These are phyloP conservation scores for Aegilops speltoides DNA, from an alignment of 176 grass and related monocot genomes.

Conservation along the genomic window DNA sequence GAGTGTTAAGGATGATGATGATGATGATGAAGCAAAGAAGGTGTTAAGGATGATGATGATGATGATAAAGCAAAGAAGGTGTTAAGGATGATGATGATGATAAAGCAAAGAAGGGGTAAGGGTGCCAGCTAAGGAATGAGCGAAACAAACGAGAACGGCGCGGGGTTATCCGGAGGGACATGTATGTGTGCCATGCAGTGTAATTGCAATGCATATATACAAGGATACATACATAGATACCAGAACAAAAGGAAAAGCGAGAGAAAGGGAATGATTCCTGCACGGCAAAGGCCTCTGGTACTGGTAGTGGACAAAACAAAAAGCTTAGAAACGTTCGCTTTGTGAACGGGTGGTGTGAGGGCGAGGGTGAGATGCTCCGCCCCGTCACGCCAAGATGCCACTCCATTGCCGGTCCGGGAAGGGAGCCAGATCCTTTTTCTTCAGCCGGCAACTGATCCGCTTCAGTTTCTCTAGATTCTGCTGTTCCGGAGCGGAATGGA, in stretches of 20 bases:
- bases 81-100: too few relatives aligned
- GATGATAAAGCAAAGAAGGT: too few relatives aligned
- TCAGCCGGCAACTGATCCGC: too few relatives aligned
- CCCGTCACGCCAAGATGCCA: neutral
- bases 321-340: neutral
- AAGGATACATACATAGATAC: neutral
- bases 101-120: too few relatives aligned
- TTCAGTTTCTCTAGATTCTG: too few relatives aligned
- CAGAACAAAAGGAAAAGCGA: too few relatives aligned
- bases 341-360: constrained; percentile 3
- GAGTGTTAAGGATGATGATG: neutral
- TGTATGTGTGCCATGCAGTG: neutral
- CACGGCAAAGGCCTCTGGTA: neutral
- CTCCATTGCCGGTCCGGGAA: neutral
- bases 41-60: too few relatives aligned
- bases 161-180: neutral
- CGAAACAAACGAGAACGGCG: too few relatives aligned
- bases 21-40: neutral
- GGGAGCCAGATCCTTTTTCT: too few relatives aligned
- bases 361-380: neutral
- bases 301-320: constrained; percentile 19
- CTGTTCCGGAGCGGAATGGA: neutral
- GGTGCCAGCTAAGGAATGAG: neutral
- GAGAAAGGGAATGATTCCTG: constrained; percentile 19
- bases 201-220: neutral